phyloP scores from a whole-genome alignment of 2,329 filamentous ascomycete species.

The Aphanocladium album region DNA sequence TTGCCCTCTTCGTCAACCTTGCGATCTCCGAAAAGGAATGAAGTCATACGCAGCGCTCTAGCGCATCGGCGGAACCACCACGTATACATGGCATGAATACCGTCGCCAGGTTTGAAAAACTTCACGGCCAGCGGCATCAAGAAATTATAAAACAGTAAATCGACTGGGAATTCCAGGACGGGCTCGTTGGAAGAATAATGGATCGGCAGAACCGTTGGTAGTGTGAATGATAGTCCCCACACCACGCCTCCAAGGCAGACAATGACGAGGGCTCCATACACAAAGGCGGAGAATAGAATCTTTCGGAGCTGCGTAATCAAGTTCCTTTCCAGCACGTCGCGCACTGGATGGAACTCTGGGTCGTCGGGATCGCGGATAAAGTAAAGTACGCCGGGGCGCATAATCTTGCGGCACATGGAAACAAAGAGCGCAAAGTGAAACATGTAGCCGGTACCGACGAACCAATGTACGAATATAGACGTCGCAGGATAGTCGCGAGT shows the following conservation, averaged over 20 bases:
- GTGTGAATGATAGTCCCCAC: conserved; percentile 72
- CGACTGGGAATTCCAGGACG: conserved; percentile 88
- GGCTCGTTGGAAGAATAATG: conserved; percentile 92
- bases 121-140: conserved; percentile 82
- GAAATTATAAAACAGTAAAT: conserved; percentile 95
- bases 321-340: conserved; percentile 90
- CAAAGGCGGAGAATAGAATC: conserved; percentile 90
- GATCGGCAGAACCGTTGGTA: conserved; percentile 74
- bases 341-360: conserved; percentile 94
- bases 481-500: conserved; percentile 75
- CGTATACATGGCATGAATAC: conserved; percentile 76
- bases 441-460: conserved; percentile 98
- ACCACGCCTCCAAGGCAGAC: conserved; percentile 92
- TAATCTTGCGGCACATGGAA: conserved; percentile 97
- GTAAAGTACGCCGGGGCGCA: conserved; percentile 91
- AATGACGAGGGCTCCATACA: conserved; percentile 90
- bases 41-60: conserved; percentile 70
- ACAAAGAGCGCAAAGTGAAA: conserved; percentile 99
- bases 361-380: conserved; percentile 98
- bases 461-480: conserved; percentile 97
- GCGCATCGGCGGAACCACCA: conserved; percentile 97
- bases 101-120: conserved; percentile 80
- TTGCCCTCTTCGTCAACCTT: conserved; percentile 75
- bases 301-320: conserved; percentile 91
- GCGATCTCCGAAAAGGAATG: conserved; percentile 88